A percentile compares a stretch with the other conserved stretches of the same genome.
These are phyloP conservation scores for Camellia lanceoleosa DNA, from an alignment of 148 eudicot species.

Conservation along the genomic window DNA sequence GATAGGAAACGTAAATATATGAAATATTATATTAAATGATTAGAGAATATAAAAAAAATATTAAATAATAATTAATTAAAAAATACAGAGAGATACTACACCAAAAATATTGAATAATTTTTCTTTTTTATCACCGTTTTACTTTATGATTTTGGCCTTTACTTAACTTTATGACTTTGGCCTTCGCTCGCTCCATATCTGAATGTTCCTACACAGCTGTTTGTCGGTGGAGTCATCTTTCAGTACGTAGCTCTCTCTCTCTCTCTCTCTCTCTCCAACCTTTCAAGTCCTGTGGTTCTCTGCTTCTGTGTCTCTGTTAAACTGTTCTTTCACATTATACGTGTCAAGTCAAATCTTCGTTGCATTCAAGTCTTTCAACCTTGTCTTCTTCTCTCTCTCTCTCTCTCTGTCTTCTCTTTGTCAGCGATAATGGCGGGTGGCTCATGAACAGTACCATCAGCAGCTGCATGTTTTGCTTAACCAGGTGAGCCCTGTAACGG, in stretches of 20 bases:
- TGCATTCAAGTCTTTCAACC: background rate
- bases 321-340: background rate
- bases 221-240: slow-evolving; percentile 11
- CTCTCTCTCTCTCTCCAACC: too few species aligned
- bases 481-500: slow-evolving; percentile 9
- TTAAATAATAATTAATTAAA: too few species aligned
- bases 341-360: background rate
- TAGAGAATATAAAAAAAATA: too few species aligned
- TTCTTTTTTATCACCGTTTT: too few species aligned
- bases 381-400: background rate
- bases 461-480: background rate
- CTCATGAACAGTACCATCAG: background rate
- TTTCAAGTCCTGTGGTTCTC: slow-evolving; percentile 1
- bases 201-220: background rate
- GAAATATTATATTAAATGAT: too few species aligned
- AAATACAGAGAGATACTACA: too few species aligned
- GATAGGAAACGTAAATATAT: too few species aligned
- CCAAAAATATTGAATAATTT: too few species aligned
- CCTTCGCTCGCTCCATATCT: background rate
- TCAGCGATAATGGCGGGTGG: slow-evolving; percentile 13
- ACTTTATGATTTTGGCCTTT: too few species aligned
- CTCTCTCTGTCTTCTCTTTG: too few species aligned
- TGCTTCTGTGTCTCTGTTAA: slow-evolving; percentile 3
- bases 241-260: background rate
- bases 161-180: too few species aligned